phyloP scores from a whole-genome alignment of 345 rosid species.

The Eutrema japonicum region DNA sequence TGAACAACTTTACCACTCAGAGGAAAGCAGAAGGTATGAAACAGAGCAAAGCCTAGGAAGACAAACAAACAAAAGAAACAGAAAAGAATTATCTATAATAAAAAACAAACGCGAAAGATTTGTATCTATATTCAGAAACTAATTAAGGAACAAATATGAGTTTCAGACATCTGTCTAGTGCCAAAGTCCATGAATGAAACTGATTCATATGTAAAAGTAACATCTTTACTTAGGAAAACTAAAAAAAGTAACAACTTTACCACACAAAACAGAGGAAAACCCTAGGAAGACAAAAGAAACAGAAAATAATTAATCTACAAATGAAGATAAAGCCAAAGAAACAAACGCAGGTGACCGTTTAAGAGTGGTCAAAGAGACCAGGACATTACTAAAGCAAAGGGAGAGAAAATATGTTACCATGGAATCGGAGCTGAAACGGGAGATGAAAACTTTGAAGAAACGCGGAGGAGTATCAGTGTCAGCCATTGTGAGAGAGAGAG shows the following conservation, averaged over 20 bases:
- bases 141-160: too few species aligned
- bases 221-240: not conserved
- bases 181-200: not conserved
- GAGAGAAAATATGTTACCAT: not conserved
- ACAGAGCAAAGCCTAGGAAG: not conserved
- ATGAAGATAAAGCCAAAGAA: too few species aligned
- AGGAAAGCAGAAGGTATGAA: too few species aligned
- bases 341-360: too few species aligned
- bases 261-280: not conserved
- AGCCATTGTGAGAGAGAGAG: not conserved
- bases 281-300: not conserved
- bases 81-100: too few species aligned
- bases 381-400: not conserved
- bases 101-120: too few species aligned
- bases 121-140: too few species aligned
- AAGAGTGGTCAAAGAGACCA: not conserved
- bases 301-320: not conserved
- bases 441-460: conserved; percentile 27
- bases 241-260: not conserved
- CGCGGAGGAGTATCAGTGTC: not conserved
- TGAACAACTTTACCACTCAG: too few species aligned
- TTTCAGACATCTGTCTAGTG: not conserved
- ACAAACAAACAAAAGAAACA: not conserved
- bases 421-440: conserved; percentile 22
- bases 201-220: not conserved